A percentile compares a stretch with the other conserved stretches of the same genome.
Conservation (phyloP, 2,329 filamentous ascomycete species). For the Paecilomyces sp. region DNA sequence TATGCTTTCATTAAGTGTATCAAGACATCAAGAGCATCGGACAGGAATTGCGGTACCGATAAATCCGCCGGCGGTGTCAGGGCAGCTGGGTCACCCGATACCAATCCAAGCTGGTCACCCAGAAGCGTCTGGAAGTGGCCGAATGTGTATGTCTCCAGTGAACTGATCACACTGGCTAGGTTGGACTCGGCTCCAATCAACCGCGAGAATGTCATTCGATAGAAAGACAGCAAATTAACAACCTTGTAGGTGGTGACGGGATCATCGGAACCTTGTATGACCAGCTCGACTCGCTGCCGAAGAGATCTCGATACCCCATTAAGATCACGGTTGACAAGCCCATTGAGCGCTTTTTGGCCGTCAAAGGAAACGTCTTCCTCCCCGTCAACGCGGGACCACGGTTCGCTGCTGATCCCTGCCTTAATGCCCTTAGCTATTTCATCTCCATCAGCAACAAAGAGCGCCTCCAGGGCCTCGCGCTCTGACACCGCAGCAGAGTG, state of each 20-base stretch:
- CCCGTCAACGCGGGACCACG: constrained; percentile 65
- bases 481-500: constrained; percentile 94
- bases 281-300: constrained; percentile 83
- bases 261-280: constrained; percentile 88
- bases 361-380: constrained; percentile 60
- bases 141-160: constrained; percentile 68
- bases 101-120: constrained; percentile 61
- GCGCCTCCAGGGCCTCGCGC: constrained; percentile 78
- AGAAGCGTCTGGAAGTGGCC: constrained; percentile 76
- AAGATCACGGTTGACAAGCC: constrained; percentile 80
- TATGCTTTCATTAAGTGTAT: constrained; percentile 76
- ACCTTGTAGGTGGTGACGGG: constrained; percentile 83
- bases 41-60: constrained; percentile 69
- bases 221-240: constrained; percentile 82
- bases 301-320: constrained; percentile 74
- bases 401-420: constrained; percentile 71
- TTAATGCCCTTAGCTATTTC: constrained; percentile 79
- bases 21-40: constrained; percentile 72
- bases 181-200: constrained; percentile 64
- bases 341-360: constrained; percentile 70
- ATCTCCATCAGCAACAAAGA: constrained; percentile 86
- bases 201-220: constrained; percentile 75
- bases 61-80: constrained; percentile 65
- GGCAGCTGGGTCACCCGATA: constrained; percentile 65
- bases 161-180: constrained; percentile 61